Evolutionary conservation across 2,329 filamentous ascomycete genomes (phyloP).

Genomic region (Neoarthrinium moseri): DNA sequence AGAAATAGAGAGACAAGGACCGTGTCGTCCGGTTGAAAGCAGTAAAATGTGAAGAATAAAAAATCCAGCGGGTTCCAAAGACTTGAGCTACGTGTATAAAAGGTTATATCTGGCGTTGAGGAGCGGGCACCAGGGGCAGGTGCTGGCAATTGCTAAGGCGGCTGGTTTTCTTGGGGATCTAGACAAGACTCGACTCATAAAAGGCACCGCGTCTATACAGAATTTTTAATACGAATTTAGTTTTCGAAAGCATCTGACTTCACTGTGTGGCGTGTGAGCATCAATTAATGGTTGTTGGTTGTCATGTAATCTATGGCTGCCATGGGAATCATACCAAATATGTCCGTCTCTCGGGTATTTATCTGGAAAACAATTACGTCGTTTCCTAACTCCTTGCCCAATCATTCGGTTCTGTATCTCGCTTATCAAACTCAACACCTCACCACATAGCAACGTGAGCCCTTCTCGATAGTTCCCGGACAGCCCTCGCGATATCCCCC

Average conservation of each 20-base stretch:
- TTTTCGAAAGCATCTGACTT: too few relatives aligned
- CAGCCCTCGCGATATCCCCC: constrained; percentile 10
- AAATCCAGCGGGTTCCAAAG: background rate
- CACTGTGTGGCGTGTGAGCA: too few relatives aligned
- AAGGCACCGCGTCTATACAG: background rate
- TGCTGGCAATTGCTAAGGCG: background rate
- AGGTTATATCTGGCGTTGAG: constrained; percentile 11
- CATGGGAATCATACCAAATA: too few relatives aligned
- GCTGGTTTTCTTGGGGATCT: constrained; percentile 2
- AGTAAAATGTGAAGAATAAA: background rate
- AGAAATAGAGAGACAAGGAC: constrained; percentile 21
- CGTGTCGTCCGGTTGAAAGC: too few relatives aligned
- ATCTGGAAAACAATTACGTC: too few relatives aligned
- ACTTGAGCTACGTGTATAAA: constrained; percentile 6
- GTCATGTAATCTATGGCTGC: background rate
- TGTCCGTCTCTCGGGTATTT: too few relatives aligned
- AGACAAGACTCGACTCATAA: constrained; percentile 14
- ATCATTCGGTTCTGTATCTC: too few relatives aligned
- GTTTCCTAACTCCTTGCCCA: too few relatives aligned
- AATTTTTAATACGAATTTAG: too few relatives aligned
- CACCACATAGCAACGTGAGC: constrained; percentile 2
- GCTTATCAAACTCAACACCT: too few relatives aligned
- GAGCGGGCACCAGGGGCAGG: constrained; percentile 1
- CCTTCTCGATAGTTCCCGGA: constrained; percentile 10
- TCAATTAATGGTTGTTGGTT: background rate